Evolutionary conservation across 805 yeast species (phyloP), one percentile per base, ranked within the genome.

Genomic region (Candida sphagnicola): DNA sequence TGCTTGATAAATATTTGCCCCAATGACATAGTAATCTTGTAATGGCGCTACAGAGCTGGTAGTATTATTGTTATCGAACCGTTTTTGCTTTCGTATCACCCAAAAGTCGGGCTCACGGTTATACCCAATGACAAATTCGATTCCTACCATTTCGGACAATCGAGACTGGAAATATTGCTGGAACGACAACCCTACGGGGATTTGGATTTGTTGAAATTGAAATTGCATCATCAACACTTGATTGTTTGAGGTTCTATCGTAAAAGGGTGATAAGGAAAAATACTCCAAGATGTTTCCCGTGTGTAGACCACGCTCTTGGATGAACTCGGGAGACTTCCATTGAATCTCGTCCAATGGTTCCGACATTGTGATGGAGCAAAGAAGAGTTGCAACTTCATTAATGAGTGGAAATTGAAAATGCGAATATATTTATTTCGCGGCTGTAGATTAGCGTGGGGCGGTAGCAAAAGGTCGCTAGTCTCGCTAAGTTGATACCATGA

Each of bases 301-400:
- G 32, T 89, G 74, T 17, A 93, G 74, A 0, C 96, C 97, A 57
- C 80, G 81, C 38, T 82, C 77, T 56, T 89, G 95, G 46, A 93
- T 88, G 95, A 96, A 93, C 60, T 93, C 99, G 1, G 99, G 98
- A 3, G 93, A 83, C 48, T 90, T 78, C 99, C 99, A 93, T 59
- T 90, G 98, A 30, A 93, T 73, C 53, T 91, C 97, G 55, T 90
- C 97, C 18, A 90, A 67, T 21, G 70, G 69, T 36, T 60, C 65
- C 19, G 49, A 34, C 35, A 71, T 38, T 8, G 29, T 6, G 6
- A 10, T 6, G 10, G 24, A 21, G 10, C 8, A 21, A 21, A 10
- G 10, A 21, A 21, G 24, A 21, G 10, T n/a, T n/a, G n/a, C n/a
- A n/a, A n/a, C n/a, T n/a, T n/a, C n/a, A n/a, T n/a, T n/a, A n/a